Evolutionary conservation across 2,329 filamentous ascomycete genomes (phyloP).

Genomic region (Pochonia chlamydosporia): DNA sequence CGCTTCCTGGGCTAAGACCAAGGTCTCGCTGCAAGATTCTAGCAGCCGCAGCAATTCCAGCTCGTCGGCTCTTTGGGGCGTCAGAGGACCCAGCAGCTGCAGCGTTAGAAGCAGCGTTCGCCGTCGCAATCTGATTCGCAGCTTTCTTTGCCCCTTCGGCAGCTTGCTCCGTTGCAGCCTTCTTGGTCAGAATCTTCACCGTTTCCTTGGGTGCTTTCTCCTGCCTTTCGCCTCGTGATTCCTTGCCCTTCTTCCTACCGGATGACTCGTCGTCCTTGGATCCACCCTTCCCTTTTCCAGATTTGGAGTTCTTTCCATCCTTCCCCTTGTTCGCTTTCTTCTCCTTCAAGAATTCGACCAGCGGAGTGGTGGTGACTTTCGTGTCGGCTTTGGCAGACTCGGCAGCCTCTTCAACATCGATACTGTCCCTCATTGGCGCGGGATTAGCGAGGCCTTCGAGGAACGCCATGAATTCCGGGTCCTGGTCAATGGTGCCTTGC

Average conservation of each 20-base stretch:
- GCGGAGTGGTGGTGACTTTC: conserved; percentile 74
- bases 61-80: conserved; percentile 47
- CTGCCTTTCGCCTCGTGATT: conserved; percentile 50
- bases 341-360: conserved; percentile 85
- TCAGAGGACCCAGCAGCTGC: background rate
- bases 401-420: conserved; percentile 35
- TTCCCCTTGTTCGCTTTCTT: conserved; percentile 76
- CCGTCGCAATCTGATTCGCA: conserved; percentile 28
- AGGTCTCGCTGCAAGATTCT: conserved; percentile 61
- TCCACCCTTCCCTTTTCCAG: conserved; percentile 40
- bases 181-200: conserved; percentile 59
- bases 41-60: conserved; percentile 58
- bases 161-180: conserved; percentile 43
- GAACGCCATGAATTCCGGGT: conserved; percentile 92
- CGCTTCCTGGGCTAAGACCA: conserved; percentile 57
- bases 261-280: conserved; percentile 42
- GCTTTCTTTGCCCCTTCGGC: conserved; percentile 39
- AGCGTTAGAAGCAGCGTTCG: conserved; percentile 24
- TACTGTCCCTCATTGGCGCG: conserved; percentile 36
- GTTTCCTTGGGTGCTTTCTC: conserved; percentile 51
- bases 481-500: conserved; percentile 93
- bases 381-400: conserved; percentile 41
- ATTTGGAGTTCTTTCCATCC: conserved; percentile 48
- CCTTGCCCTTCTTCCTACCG: conserved; percentile 61
- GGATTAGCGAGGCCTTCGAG: conserved; percentile 79